Base-by-base conservation (phyloP, 306 rosid genomes). In the Lathyrus tuberosus region DNA sequence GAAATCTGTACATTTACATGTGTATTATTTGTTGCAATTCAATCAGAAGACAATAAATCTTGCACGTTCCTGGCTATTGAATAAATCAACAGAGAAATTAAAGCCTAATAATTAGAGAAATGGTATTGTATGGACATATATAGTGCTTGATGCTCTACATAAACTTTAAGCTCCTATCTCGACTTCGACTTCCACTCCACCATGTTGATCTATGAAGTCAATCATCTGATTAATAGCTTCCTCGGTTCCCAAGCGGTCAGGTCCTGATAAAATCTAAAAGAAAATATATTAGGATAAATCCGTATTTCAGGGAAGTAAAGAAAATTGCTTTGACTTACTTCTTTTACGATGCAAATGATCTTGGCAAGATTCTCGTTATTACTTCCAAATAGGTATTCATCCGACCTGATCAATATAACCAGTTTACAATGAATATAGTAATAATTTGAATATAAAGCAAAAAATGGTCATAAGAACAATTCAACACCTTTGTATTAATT, bases 301-400 rank as follows among this genome's bases (percentile, higher is more conserved):
- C 14, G 28, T 51, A 9, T 60, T 38, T 59, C 10, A 33, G 16
- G 16, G 7, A 44, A 24, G 49, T 12, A 51, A 40, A 56, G 17
- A 43, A 51, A 62, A 18, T 30, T 12, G 38, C 5, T 58, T 52
- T 44, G 8, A 61, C 71, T 41, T 62, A 78, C 82, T 42, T 73
- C 42, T 4, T 9, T 60, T 14, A 73, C 18, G 24, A 73, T 4
- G 44, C 53, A 24, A 30, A 33, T 8, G 9, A 56, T 41, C 53
- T 20, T 7, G 5, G 61, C 46, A 72, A 67, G 75, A 67, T 78
- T 67, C 43, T 40, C 18, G 0, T 78, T 41, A 14, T 78, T 5
- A 8, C 41, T 16, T 46, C 82, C 82, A 67, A 78, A 67, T 41
- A 78, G 62, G 18, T 78, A 33, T 44, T 12, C 26, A 61, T 78